These are phyloP conservation scores for Sporodiniella umbellata DNA, from an alignment of 371 early-diverging fungal genomes.

Conservation along the genomic window DNA sequence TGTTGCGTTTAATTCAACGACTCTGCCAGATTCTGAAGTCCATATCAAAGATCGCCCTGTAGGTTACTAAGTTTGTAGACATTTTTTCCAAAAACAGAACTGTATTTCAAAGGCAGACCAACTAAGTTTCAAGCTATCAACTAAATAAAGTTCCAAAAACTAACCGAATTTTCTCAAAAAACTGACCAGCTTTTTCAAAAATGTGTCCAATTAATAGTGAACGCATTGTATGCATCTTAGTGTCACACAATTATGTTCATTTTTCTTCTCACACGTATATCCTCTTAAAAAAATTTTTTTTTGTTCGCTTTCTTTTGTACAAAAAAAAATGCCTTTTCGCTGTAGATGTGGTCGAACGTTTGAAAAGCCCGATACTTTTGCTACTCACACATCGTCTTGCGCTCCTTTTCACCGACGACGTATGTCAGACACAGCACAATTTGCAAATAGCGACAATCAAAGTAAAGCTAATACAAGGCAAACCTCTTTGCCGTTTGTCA, in stretches of 20 bases:
- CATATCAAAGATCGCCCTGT: too few relatives aligned
- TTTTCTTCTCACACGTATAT: neutral
- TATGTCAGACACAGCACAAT: constrained; percentile 35
- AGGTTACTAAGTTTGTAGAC: too few relatives aligned
- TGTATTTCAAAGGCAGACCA: too few relatives aligned
- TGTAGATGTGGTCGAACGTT: constrained; percentile 56
- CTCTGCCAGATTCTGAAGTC: too few relatives aligned
- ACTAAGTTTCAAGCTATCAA: too few relatives aligned
- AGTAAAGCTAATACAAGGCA: constrained; percentile 8
- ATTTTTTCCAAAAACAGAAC: too few relatives aligned
- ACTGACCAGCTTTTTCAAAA: too few relatives aligned
- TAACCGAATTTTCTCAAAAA: too few relatives aligned
- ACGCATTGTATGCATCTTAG: too few relatives aligned
- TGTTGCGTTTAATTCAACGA: too few relatives aligned
- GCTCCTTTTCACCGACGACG: constrained; percentile 48
- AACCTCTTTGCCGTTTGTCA: constrained; percentile 18
- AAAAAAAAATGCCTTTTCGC: constrained; percentile 46
- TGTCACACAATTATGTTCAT: constrained; percentile 1
- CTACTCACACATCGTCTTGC: constrained; percentile 45
- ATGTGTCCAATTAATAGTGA: too few relatives aligned
- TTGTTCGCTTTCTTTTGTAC: constrained; percentile 8
- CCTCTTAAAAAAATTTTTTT: constrained; percentile 6
- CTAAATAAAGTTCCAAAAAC: too few relatives aligned
- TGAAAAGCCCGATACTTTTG: constrained; percentile 51
- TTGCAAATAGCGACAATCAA: constrained; percentile 14